Evolutionary conservation across 345 rosid species (phyloP), one percentile per base, ranked within the genome.

Genomic region (Eucalyptus albens): DNA sequence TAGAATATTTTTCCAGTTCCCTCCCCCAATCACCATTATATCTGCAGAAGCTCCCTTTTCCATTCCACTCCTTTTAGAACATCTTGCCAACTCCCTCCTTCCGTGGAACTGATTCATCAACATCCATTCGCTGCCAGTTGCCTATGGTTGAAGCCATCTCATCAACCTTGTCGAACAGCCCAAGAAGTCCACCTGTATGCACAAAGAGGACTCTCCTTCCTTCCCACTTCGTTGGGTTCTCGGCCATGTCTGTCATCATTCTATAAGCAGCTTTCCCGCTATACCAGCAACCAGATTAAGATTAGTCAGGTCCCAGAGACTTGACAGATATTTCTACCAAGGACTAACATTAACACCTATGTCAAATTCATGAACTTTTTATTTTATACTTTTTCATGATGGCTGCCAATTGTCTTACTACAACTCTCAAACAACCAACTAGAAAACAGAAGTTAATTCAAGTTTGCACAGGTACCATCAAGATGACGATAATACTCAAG

Each of bases 211-310:
- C 90, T 91, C 94, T 97, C 90, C 94, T 94, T 86, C 98, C 98
- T 87, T 97, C 98, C 99, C 98, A 97, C 42, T 90, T 93, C 90
- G 90, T 92, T 45, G 98, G 97, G 93, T 96, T 95, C 88, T 94
- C 95, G 33, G 88, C 91, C 96, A 96, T 97, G 90, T 95, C 99
- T 87, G 94, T 94, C 93, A 95, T 69, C 98, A 97, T 92, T 87
- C 95, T 93, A 31, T 94, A 97, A 10, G 90, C 96, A 94, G 99
- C 98, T 94, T 97, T 97, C 82, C 99, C 99, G 82, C 99, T 96
- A 80, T 33, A 33, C 8, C 37, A 86, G 90, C 85, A 37, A 77
- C 83, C 85, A 11, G 85, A 40, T 77, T 26, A 37, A 77, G 15
- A 77, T 77, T 37, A 77, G 85, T 77, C 85, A 77, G 83, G 47